Base-by-base conservation (phyloP, 2,329 filamentous ascomycete genomes). In the Fusarium sororula region DNA sequence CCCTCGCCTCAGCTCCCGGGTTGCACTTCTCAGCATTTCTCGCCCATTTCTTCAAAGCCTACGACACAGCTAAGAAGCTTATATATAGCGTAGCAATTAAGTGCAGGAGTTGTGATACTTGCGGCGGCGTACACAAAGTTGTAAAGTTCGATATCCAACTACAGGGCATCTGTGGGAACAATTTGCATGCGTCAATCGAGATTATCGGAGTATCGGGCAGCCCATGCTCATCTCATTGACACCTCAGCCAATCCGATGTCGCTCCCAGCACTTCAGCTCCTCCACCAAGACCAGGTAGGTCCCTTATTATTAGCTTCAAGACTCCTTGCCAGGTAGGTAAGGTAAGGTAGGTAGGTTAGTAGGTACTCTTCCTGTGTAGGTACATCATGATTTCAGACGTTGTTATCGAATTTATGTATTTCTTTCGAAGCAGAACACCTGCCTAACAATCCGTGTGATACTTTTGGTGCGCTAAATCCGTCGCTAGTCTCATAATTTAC, bases 21-120 rank as follows among this genome's bases (percentile, higher is more conserved):
- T 77, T 68, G 73, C 79, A 74, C 78, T 80, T 77, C 77, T 79
- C 74, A 83, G 79, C 82, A 83, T 83, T 70, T 71, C 79, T 81
- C 81, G 77, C 70, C 80, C 81, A 82, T 83, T 66, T 72, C 75
- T 79, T 66, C 76, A 67, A 63, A 55, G 50, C 45, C 57, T 45
- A 35, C 18, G 28, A 42, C 32, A 30, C 57, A 32, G 45, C 55
- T 57, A 39, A 37, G 35, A 57, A 32, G 42, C 11, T 26, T 12
- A 18, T 18, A 56, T 60, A 41, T 26, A 22, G 42, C 35, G 45
- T 26, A 50, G n/a, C 32, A 41, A 30, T 44, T 35, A 18, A 42
- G 24, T 55, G 51, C 37, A 20, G 26, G 20, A 28, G 37, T 42
- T 55, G 38, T n/a, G 26, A 28, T 55, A n/a, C 47, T 8, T 38